Percentiles rank a stretch among this genome's conserved stretches.
phyloP scores from a whole-genome alignment of 2,329 filamentous ascomycete genomes.

The Akanthomyces muscarius region DNA sequence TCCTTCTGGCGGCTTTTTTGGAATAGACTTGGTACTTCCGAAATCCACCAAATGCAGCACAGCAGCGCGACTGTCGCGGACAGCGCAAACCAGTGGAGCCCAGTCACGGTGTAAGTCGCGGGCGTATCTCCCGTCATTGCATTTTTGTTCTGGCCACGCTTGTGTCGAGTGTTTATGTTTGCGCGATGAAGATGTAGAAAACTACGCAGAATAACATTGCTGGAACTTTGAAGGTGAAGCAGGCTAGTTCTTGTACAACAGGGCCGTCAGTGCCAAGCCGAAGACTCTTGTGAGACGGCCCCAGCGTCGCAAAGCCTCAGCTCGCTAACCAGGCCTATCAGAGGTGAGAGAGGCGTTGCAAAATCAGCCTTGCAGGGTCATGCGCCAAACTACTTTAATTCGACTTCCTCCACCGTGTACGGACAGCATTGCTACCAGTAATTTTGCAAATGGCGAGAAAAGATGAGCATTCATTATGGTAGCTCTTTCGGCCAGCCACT shows the following conservation, averaged over 20 bases:
- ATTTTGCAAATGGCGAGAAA: background rate
- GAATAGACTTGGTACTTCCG: background rate
- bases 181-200: background rate
- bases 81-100: constrained; percentile 5
- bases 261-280: constrained; percentile 1
- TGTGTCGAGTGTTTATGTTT: background rate
- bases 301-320: constrained; percentile 8
- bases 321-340: constrained; percentile 16
- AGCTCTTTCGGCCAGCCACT: too few species aligned
- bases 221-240: too few species aligned
- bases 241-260: background rate
- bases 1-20: background rate
- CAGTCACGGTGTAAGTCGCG: constrained; percentile 7
- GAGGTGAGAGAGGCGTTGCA: constrained; percentile 12
- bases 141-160: background rate
- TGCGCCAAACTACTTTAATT: background rate
- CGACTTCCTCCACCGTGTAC: background rate
- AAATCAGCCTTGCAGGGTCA: constrained; percentile 13
- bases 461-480: too few species aligned
- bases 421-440: too few species aligned
- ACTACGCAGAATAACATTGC: background rate
- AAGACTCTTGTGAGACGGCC: constrained; percentile 1
- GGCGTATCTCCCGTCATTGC: background rate
- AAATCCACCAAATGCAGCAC: constrained; percentile 10
- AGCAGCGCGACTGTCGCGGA: background rate